These are phyloP conservation scores for Zygnema cylindricum DNA, from an alignment of 139 green algal genomes.

Conservation along the genomic window DNA sequence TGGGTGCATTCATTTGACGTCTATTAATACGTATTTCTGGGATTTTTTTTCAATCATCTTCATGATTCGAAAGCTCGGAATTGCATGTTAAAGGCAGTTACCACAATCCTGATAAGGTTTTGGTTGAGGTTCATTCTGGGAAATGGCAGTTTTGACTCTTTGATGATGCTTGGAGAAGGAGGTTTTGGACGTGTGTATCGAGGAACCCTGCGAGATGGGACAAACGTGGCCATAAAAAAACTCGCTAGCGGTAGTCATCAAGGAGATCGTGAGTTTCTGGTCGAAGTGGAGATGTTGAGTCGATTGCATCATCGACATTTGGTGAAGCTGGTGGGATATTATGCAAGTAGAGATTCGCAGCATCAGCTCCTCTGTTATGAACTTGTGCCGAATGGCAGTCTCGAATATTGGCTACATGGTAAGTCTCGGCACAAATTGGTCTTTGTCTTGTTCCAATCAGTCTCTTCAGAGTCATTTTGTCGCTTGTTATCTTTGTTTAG, in stretches of 20 bases:
- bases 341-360: neutral
- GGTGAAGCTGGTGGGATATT: conserved; percentile 59
- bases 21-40: too few relatives aligned
- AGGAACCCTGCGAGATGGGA: conserved; percentile 20
- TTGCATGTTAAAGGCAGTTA: too few relatives aligned
- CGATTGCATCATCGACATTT: conserved; percentile 59
- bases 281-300: conserved; percentile 63
- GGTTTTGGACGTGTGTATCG: conserved; percentile 42
- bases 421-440: neutral
- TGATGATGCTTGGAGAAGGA: conserved; percentile 42
- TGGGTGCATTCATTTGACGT: conserved; percentile 1
- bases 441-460: too few relatives aligned
- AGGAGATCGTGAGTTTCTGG: conserved; percentile 57
- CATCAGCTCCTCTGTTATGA: conserved; percentile 61
- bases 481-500: too few relatives aligned
- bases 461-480: too few relatives aligned
- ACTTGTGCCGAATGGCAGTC: conserved; percentile 47
- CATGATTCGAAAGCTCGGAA: too few relatives aligned
- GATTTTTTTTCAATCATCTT: neutral
- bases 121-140: too few relatives aligned
- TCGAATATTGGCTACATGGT: conserved; percentile 54
- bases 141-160: conserved; percentile 33
- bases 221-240: conserved; percentile 52
- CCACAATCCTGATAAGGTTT: too few relatives aligned
- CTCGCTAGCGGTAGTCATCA: conserved; percentile 36